phyloP scores from a whole-genome alignment of 2,329 filamentous ascomycete species.

The Fusarium tjaetaba region DNA sequence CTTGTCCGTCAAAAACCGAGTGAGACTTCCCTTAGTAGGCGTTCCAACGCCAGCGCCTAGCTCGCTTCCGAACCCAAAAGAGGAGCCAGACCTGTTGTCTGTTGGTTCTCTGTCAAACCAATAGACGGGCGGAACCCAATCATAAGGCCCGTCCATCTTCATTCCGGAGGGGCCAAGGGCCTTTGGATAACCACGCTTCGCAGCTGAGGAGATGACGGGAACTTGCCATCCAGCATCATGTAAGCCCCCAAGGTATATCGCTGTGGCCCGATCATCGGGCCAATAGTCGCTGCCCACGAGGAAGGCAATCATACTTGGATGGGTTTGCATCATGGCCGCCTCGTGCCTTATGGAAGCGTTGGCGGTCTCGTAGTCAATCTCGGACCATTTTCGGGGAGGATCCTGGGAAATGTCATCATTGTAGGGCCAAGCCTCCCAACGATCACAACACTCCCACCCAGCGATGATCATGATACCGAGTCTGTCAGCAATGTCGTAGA shows the following conservation, averaged over 20 bases:
- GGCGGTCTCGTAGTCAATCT: not conserved
- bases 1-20: not conserved
- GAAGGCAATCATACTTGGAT: not conserved
- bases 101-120: not conserved
- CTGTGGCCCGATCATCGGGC: not conserved
- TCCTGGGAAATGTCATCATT: not conserved
- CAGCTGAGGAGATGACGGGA: not conserved
- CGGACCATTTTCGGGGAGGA: not conserved
- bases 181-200: not conserved
- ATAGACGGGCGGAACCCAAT: not conserved
- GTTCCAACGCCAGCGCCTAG: not conserved
- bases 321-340: not conserved
- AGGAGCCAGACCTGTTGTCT: not conserved
- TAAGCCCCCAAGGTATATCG: not conserved
- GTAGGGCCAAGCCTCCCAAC: not conserved
- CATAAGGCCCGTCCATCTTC: not conserved
- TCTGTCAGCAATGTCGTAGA: not conserved
- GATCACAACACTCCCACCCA: not conserved
- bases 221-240: not conserved
- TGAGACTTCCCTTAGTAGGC: not conserved
- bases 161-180: not conserved
- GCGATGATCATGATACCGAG: not conserved
- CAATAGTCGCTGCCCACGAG: not conserved
- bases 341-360: not conserved
- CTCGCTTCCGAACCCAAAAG: not conserved